A percentile compares a stretch with the other conserved stretches of the same genome.
Evolutionary conservation across 1,139 yeast genomes (phyloP).

Genomic region (Diutina neorugosa): DNA sequence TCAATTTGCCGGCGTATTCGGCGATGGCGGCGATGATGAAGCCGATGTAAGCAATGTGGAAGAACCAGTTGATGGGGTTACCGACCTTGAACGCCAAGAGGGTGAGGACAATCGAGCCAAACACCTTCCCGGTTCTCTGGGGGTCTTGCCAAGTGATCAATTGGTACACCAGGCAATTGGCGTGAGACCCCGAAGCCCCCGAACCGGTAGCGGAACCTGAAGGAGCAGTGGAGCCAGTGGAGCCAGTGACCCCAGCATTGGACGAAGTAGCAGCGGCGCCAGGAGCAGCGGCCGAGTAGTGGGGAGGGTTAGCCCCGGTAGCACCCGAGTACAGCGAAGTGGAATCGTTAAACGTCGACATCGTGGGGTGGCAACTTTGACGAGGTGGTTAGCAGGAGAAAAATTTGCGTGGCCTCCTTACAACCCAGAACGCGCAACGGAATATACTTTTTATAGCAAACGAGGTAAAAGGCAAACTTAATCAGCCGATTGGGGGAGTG

Average conservation of each 20-base stretch:
- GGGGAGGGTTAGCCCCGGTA: not conserved
- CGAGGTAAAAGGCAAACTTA: not conserved
- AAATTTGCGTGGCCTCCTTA: not conserved
- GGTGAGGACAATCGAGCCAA: slow-evolving; percentile 50
- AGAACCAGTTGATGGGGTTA: slow-evolving; percentile 43
- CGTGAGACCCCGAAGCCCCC: too few species aligned
- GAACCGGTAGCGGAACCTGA: too few species aligned
- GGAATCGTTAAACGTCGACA: not conserved
- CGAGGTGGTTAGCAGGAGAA: not conserved
- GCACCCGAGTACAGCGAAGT: not conserved
- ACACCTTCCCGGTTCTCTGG: slow-evolving; percentile 59
- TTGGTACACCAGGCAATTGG: not conserved
- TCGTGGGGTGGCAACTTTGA: not conserved
- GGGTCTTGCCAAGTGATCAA: slow-evolving; percentile 83
- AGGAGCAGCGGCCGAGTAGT: not conserved
- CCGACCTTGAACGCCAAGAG: slow-evolving; percentile 45
- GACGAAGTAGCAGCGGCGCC: not conserved
- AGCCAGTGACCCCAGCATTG: not conserved
- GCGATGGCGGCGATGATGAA: slow-evolving; percentile 50
- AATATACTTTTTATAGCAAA: not conserved
- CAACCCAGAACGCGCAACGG: not conserved
- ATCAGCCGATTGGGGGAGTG: not conserved
- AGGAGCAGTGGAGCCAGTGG: not conserved
- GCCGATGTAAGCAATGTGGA: slow-evolving; percentile 48
- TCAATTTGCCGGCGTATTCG: slow-evolving; percentile 54